Conservation (phyloP, 805 yeast species). For the Saccharomycopsis selenospora region DNA sequence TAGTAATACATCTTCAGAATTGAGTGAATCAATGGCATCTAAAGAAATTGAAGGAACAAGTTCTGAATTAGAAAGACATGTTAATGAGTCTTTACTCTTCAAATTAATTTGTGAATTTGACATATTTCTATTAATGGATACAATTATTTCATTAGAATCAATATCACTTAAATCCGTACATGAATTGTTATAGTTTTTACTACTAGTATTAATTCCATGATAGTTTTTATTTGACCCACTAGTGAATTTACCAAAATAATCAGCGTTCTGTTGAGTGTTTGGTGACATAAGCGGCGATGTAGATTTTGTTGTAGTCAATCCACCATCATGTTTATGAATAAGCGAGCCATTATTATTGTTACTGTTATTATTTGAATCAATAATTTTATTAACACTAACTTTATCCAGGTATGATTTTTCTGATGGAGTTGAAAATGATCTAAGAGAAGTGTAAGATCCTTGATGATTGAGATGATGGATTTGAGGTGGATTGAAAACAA, state of each 20-base stretch:
- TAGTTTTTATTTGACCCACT: too few relatives aligned
- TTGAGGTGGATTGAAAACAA: conserved; percentile 13
- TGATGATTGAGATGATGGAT: conserved; percentile 10
- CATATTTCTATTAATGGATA: neutral
- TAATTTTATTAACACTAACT: too few relatives aligned
- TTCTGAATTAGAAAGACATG: neutral
- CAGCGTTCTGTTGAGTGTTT: neutral
- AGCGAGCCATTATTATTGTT: neutral
- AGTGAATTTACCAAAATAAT: too few relatives aligned
- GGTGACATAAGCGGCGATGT: neutral
- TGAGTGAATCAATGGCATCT: neutral
- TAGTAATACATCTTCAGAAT: too few relatives aligned
- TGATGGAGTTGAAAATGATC: conserved; percentile 1
- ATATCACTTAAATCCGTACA: neutral
- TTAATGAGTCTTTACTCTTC: conserved; percentile 4
- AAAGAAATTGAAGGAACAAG: neutral
- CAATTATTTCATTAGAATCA: neutral
- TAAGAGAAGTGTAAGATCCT: conserved; percentile 9
- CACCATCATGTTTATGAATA: too few relatives aligned
- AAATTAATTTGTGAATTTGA: conserved; percentile 7
- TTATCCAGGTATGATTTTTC: neutral
- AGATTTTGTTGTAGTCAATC: neutral
- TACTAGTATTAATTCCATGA: neutral
- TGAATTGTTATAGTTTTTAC: neutral
- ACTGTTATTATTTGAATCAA: too few relatives aligned